These are phyloP conservation scores for Arabidopsis thaliana DNA, from an alignment of 345 rosid species.

Conservation along the genomic window DNA sequence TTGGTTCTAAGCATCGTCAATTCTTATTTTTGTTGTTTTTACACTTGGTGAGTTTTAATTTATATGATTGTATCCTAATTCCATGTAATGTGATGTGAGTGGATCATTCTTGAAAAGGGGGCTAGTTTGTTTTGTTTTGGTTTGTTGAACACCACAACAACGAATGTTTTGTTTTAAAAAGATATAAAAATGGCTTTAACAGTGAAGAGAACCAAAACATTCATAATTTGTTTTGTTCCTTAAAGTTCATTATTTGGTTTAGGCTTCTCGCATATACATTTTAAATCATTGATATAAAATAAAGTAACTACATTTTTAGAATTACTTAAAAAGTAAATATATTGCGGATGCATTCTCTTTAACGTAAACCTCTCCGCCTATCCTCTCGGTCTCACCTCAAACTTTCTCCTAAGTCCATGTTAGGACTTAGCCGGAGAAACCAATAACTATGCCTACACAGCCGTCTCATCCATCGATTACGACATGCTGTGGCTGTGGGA, in stretches of 20 bases:
- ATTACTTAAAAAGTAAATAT: not conserved
- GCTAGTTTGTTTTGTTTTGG: not conserved
- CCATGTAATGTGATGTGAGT: not conserved
- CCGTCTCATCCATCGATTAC: too few species aligned
- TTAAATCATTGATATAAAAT: not conserved
- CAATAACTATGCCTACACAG: too few species aligned
- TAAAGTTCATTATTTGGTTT: not conserved
- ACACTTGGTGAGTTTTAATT: not conserved
- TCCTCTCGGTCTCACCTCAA: too few species aligned
- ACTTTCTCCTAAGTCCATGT: too few species aligned
- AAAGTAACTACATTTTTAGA: not conserved
- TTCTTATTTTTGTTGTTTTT: not conserved
- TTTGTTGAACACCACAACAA: not conserved
- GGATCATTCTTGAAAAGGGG: slow-evolving; percentile 3
- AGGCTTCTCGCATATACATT: not conserved
- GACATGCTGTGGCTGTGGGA: not conserved
- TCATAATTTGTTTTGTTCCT: not conserved
- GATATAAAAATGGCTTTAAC: not conserved
- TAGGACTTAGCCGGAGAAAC: too few species aligned
- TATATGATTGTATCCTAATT: not conserved
- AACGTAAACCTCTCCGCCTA: not conserved
- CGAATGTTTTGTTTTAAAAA: not conserved
- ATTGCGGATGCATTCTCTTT: not conserved
- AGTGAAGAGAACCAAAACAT: not conserved
- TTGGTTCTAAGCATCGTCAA: not conserved